phyloP scores from a whole-genome alignment of 805 yeast genomes.

The Metschnikowia orientalis region DNA sequence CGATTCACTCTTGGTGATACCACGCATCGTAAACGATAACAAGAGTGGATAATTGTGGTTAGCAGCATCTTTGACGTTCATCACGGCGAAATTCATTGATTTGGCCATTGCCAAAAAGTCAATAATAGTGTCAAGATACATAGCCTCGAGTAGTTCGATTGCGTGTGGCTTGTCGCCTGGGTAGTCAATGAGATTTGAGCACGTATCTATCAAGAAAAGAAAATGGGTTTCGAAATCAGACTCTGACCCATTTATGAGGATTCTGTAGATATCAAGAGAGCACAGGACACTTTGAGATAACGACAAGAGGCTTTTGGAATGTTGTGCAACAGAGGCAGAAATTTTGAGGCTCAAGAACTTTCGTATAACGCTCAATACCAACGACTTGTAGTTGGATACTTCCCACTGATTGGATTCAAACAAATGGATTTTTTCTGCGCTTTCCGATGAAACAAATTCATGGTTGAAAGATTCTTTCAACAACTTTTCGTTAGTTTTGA shows the following conservation, averaged over 20 bases:
- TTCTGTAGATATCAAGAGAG: constrained; percentile 40
- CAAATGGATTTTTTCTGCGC: constrained; percentile 37
- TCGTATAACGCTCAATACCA: constrained; percentile 43
- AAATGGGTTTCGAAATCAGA: constrained; percentile 45
- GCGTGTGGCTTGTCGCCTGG: constrained; percentile 11
- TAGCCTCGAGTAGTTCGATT: constrained; percentile 27
- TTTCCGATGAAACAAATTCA: constrained; percentile 57
- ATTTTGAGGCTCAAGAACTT: constrained; percentile 40
- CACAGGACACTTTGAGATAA: constrained; percentile 29
- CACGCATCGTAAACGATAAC: constrained; percentile 46
- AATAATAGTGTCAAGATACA: constrained; percentile 26
- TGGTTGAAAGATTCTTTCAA: constrained; percentile 48
- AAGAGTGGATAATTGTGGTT: constrained; percentile 24
- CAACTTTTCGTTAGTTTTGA: constrained; percentile 41
- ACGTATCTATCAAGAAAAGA: constrained; percentile 34
- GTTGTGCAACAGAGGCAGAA: constrained; percentile 18
- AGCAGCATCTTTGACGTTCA: constrained; percentile 29
- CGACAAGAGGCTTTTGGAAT: constrained; percentile 14
- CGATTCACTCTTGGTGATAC: constrained; percentile 43
- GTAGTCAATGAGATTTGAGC: constrained; percentile 22
- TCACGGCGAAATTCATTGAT: constrained; percentile 23
- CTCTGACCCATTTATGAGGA: constrained; percentile 56
- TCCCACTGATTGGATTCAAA: constrained; percentile 44
- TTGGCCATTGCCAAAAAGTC: constrained; percentile 30
- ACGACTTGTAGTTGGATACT: constrained; percentile 58